Evolutionary conservation across 2,329 filamentous ascomycete genomes (phyloP).

Genomic region (Periconia sp.): DNA sequence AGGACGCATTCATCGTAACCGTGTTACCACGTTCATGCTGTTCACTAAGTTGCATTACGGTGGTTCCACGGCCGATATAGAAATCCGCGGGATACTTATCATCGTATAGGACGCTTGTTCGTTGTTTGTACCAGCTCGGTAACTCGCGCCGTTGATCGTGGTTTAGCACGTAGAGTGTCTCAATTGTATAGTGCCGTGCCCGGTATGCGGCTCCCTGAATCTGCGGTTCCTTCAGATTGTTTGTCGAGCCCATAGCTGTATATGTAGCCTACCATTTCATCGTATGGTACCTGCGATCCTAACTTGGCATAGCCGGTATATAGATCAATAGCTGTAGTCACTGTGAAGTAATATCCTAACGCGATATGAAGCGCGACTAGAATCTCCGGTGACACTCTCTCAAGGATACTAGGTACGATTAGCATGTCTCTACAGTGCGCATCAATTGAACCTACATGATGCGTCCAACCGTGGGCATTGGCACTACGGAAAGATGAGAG

Average conservation of each 20-base stretch:
- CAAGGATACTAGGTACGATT: background rate
- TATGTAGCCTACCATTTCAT: background rate
- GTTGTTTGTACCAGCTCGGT: background rate
- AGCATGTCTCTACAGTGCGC: background rate
- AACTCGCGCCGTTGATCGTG: background rate
- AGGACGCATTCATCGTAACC: too few species aligned
- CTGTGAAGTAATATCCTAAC: background rate
- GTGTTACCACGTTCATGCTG: too few species aligned
- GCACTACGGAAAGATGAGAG: background rate
- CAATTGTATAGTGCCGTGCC: background rate
- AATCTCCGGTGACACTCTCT: background rate
- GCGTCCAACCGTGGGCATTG: background rate
- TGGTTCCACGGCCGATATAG: too few species aligned
- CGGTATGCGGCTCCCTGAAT: background rate
- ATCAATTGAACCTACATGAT: background rate
- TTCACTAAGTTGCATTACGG: too few species aligned
- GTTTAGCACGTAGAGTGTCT: background rate
- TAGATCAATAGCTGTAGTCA: background rate
- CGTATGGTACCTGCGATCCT: background rate
- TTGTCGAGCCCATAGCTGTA: too few species aligned
- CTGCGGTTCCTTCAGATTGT: background rate
- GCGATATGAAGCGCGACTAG: background rate
- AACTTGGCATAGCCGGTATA: background rate
- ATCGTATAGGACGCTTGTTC: background rate
- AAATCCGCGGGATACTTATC: conserved; percentile 2